Percentiles rank a stretch among this genome's conserved stretches.
Conservation (phyloP, 192 early-diverging fungal species). For the Backusella morwellensis region DNA sequence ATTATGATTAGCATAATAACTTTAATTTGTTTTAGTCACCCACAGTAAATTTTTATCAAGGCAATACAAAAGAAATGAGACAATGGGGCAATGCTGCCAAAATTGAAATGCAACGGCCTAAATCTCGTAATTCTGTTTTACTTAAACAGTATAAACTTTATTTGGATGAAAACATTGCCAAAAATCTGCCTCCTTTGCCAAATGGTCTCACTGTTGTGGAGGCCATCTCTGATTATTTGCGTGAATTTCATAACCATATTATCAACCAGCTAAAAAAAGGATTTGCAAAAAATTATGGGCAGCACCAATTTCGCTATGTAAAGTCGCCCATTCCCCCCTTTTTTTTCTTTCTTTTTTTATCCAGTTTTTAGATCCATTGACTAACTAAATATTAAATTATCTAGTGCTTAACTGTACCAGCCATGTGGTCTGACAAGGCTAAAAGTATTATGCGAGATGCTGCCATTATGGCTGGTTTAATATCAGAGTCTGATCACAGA, state of each 20-base stretch:
- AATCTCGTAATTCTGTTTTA: slow-evolving; percentile 36
- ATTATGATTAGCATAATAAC: background rate
- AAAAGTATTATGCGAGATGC: slow-evolving; percentile 54
- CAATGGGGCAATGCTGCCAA: slow-evolving; percentile 45
- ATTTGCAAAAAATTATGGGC: slow-evolving; percentile 38
- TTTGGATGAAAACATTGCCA: slow-evolving; percentile 43
- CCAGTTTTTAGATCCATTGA: background rate
- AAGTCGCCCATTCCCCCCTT: background rate
- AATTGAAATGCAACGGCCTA: slow-evolving; percentile 40
- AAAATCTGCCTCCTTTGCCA: slow-evolving; percentile 42
- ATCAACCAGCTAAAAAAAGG: slow-evolving; percentile 43
- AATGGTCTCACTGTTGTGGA: slow-evolving; percentile 39
- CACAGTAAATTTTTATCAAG: slow-evolving; percentile 49
- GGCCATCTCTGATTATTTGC: slow-evolving; percentile 49
- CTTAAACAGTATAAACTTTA: slow-evolving; percentile 50
- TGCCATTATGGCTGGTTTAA: slow-evolving; percentile 51
- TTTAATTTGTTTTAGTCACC: slow-evolving; percentile 32
- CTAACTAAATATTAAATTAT: background rate
- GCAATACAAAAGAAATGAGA: slow-evolving; percentile 40
- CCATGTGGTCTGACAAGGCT: slow-evolving; percentile 53
- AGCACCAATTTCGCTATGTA: slow-evolving; percentile 22
- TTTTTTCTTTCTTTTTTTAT: background rate
- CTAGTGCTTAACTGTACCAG: slow-evolving; percentile 47
- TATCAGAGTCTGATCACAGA: slow-evolving; percentile 41
- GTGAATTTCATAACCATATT: slow-evolving; percentile 41